phyloP scores from a whole-genome alignment of 1,284 basidiomycete species.

The Ceratobasidium sp. region DNA sequence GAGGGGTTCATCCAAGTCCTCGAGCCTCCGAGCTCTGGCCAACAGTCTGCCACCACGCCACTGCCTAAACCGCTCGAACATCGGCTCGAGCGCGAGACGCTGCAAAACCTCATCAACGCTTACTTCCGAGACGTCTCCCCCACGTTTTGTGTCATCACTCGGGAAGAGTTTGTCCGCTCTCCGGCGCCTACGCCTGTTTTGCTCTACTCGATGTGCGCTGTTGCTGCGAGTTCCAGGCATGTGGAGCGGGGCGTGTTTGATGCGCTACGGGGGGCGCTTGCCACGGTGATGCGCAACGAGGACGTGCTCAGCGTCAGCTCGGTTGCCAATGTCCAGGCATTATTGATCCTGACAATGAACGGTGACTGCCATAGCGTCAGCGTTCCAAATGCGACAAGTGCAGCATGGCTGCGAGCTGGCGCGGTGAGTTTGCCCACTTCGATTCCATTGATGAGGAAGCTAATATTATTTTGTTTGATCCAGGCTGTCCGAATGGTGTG shows the following conservation, averaged over 20 bases:
- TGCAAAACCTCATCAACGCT: slow-evolving; percentile 87
- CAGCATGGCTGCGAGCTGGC: slow-evolving; percentile 79
- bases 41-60: slow-evolving; percentile 60
- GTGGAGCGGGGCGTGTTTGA: slow-evolving; percentile 87
- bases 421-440: slow-evolving; percentile 51
- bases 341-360: slow-evolving; percentile 85
- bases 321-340: slow-evolving; percentile 87
- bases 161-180: slow-evolving; percentile 69
- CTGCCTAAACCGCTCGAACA: slow-evolving; percentile 71
- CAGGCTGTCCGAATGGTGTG: slow-evolving; percentile 84
- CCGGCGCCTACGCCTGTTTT: slow-evolving; percentile 81
- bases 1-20: slow-evolving; percentile 90
- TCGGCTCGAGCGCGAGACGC: slow-evolving; percentile 77
- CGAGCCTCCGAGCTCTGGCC: slow-evolving; percentile 60
- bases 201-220: slow-evolving; percentile 92
- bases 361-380: slow-evolving; percentile 82
- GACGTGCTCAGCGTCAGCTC: slow-evolving; percentile 90
- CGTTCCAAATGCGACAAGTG: slow-evolving; percentile 78
- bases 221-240: slow-evolving; percentile 86
- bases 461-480: slow-evolving; percentile 19
- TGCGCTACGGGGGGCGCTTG: slow-evolving; percentile 84
- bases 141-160: slow-evolving; percentile 88
- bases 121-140: slow-evolving; percentile 89
- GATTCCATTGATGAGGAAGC: slow-evolving; percentile 14
- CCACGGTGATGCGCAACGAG: slow-evolving; percentile 85